These are phyloP conservation scores for Ascochyta pisi DNA, from an alignment of 2,329 filamentous ascomycete genomes.

Conservation along the genomic window DNA sequence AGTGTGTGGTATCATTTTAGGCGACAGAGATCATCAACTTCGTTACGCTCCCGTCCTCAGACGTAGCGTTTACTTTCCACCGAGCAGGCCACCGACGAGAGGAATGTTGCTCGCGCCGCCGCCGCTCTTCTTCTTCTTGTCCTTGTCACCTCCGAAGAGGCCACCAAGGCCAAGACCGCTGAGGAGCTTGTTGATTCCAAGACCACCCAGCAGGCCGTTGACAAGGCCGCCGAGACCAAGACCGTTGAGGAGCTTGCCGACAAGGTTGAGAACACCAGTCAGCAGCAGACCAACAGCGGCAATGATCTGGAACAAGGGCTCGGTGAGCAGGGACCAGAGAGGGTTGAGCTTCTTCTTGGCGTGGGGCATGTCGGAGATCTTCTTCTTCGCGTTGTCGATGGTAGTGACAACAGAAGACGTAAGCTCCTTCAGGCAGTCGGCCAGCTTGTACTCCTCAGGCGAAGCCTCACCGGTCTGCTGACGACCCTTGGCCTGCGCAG, in stretches of 20 bases:
- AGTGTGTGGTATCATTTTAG: slow-evolving; percentile 23
- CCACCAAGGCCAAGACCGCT: slow-evolving; percentile 72
- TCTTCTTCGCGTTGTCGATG: slow-evolving; percentile 87
- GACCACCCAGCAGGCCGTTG: slow-evolving; percentile 76
- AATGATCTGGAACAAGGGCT: slow-evolving; percentile 91
- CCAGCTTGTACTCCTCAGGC: slow-evolving; percentile 83
- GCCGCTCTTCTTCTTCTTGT: slow-evolving; percentile 60
- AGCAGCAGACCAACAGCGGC: slow-evolving; percentile 85
- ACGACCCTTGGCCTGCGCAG: slow-evolving; percentile 83
- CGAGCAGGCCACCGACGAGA: slow-evolving; percentile 57
- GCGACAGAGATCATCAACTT: slow-evolving; percentile 25
- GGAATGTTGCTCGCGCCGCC: slow-evolving; percentile 50
- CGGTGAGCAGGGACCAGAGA: slow-evolving; percentile 80
- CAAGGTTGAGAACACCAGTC: slow-evolving; percentile 81
- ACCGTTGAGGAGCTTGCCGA: slow-evolving; percentile 79
- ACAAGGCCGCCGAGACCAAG: slow-evolving; percentile 83
- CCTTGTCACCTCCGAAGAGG: slow-evolving; percentile 61
- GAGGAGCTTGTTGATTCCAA: slow-evolving; percentile 78
- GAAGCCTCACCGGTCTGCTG: slow-evolving; percentile 76
- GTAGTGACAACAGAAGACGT: slow-evolving; percentile 80
- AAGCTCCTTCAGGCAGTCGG: slow-evolving; percentile 84
- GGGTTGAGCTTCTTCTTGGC: slow-evolving; percentile 95
- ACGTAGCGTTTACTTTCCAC: slow-evolving; percentile 37
- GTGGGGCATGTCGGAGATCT: slow-evolving; percentile 89
- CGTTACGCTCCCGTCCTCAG: slow-evolving; percentile 6